Percentiles rank a stretch among this genome's conserved stretches.
phyloP scores from a whole-genome alignment of 805 yeast genomes.

The Scheffersomyces amazonensis region DNA sequence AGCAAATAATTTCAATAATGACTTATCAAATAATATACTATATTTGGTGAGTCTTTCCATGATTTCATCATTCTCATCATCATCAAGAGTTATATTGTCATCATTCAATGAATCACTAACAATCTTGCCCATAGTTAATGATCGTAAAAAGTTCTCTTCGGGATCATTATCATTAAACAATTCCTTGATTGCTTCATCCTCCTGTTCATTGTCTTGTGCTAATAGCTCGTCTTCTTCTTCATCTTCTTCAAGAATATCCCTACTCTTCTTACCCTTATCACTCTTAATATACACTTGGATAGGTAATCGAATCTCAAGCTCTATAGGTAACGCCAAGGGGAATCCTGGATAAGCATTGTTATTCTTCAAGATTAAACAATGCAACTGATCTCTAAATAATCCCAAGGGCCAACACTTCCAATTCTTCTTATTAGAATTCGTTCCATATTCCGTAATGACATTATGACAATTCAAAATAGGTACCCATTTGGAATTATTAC shows the following conservation, averaged over 20 bases:
- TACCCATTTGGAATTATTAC: constrained; percentile 79
- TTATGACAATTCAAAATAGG: constrained; percentile 68
- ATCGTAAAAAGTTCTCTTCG: constrained; percentile 64
- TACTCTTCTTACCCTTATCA: constrained; percentile 19
- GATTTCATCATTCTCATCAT: constrained; percentile 33
- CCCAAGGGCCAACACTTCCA: constrained; percentile 90
- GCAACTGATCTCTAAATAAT: constrained; percentile 62
- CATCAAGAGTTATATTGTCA: constrained; percentile 12
- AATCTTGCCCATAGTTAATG: constrained; percentile 58
- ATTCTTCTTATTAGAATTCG: constrained; percentile 45
- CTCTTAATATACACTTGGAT: constrained; percentile 25
- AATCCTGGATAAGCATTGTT: constrained; percentile 63
- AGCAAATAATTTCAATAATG: constrained; percentile 74
- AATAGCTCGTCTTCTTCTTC: constrained; percentile 14
- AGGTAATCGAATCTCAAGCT: constrained; percentile 70
- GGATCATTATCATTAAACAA: constrained; percentile 27
- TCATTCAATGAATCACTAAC: constrained; percentile 50
- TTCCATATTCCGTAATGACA: constrained; percentile 42
- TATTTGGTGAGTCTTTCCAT: constrained; percentile 51
- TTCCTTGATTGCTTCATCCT: constrained; percentile 13
- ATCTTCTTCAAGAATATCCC: constrained; percentile 12
- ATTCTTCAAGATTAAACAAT: constrained; percentile 74
- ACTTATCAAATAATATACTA: constrained; percentile 65
- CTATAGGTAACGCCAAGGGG: constrained; percentile 84
- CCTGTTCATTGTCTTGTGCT: constrained; percentile 10